These are phyloP conservation scores for Boechera stricta DNA, from an alignment of 345 rosid species.

Conservation along the genomic window DNA sequence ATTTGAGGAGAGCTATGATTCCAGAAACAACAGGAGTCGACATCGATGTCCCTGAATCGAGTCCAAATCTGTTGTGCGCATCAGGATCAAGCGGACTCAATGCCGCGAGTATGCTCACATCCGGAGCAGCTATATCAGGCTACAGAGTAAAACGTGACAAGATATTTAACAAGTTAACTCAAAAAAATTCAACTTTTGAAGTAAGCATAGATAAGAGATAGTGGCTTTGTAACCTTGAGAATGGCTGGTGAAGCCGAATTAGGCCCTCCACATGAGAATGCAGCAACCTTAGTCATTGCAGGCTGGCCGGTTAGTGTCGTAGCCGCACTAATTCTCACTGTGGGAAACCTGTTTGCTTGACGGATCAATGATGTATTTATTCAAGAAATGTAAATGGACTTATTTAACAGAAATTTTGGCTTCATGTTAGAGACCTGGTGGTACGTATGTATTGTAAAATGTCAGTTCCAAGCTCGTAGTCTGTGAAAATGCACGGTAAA, in stretches of 20 bases:
- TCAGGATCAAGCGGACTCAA: conserved; percentile 7
- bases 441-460: conserved; percentile 46
- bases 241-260: conserved; percentile 60
- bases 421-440: conserved; percentile 35
- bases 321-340: conserved; percentile 45
- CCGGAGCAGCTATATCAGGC: conserved; percentile 58
- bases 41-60: conserved; percentile 52
- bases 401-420: conserved; percentile 7
- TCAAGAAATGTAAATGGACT: conserved; percentile 21
- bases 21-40: conserved; percentile 52
- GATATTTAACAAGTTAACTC: background rate
- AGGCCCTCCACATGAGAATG: conserved; percentile 59
- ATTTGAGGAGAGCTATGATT: conserved; percentile 49
- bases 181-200: too few species aligned
- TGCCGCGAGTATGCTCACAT: conserved; percentile 48
- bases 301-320: conserved; percentile 45
- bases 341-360: conserved; percentile 28
- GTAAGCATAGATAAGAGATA: too few species aligned
- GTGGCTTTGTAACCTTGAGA: conserved; percentile 52
- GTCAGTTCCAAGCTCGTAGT: conserved; percentile 45
- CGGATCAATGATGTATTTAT: conserved; percentile 44
- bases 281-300: conserved; percentile 43
- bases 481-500: conserved; percentile 28
- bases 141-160: background rate
- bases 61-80: background rate